Base-by-base conservation (phyloP, 202 grass and related monocot species). In the Schoenoplectus triqueter region DNA sequence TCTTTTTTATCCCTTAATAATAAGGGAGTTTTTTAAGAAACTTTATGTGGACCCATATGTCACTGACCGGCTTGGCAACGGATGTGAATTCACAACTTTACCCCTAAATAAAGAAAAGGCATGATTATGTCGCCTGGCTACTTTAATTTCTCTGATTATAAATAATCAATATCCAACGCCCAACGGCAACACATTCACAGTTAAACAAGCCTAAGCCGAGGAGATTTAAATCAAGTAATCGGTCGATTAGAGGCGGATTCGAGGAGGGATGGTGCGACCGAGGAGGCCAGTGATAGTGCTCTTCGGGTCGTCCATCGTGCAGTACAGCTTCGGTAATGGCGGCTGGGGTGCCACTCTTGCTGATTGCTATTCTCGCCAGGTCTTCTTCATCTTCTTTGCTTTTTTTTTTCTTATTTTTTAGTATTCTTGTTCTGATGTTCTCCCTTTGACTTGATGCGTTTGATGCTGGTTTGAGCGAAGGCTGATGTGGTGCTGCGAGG, bases 221-320 rank as follows among this genome's bases (percentile, higher is more conserved):
- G 20, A 31, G 20, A 65, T 65, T 10, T 31, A 19, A 64, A 31
- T 65, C 19, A 71, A 41, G 17, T 6, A 41, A 18, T 48, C 68
- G 2, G 40, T 48, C n/a, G 17, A 74, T 54, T 52, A 19, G 46
- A 13, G 18, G 42, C 6, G 22, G 10, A 9, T 1, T 9, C 10
- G 42, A 79, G 0, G 10, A 42, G 39, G 0, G 9, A 92, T 92
- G 92, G 78, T 90, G 22, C 81, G 86, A 1, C 48, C 73, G 3
- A 56, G 18, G 15, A 87, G 90, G 14, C 94, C 94, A 47, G 5
- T 87, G 2, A 89, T 97, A 60, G 94, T 94, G 20, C 84, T 94
- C 9, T 94, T 94, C 72, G 94, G 92, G 8, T 97, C 94, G 65
- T 97, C 94, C 80, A 97, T 97, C 77, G 88, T 97, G 62, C 92